phyloP scores from a whole-genome alignment of 306 rosid genomes.

The Hippophae tibetana region DNA sequence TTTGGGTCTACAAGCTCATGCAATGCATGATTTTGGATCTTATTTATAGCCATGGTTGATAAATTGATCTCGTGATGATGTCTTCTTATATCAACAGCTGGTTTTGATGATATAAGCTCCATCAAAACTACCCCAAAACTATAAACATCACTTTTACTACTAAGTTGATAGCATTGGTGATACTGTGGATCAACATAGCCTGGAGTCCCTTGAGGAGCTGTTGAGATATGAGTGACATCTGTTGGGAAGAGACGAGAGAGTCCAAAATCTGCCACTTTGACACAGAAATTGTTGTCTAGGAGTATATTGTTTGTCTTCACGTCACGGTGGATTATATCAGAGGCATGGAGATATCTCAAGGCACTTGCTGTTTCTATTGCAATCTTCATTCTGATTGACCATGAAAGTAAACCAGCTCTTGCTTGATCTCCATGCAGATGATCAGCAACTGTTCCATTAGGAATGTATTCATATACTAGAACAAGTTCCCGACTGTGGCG shows the following conservation, averaged over 20 bases:
- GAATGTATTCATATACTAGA: constrained; percentile 79
- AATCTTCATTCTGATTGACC: constrained; percentile 60
- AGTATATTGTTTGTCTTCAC: constrained; percentile 87
- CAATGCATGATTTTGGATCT: constrained; percentile 44
- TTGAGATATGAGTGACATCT: constrained; percentile 72
- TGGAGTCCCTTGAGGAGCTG: constrained; percentile 97
- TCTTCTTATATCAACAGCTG: constrained; percentile 71
- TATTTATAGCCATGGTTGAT: constrained; percentile 59
- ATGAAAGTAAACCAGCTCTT: constrained; percentile 33
- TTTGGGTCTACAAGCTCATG: constrained; percentile 60
- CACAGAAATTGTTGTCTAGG: constrained; percentile 44
- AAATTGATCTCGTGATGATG: constrained; percentile 57
- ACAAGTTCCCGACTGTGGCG: constrained; percentile 70
- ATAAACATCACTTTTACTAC: constrained; percentile 74
- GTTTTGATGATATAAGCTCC: constrained; percentile 72
- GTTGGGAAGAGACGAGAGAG: constrained; percentile 67
- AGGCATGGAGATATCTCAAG: constrained; percentile 55
- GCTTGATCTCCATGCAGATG: constrained; percentile 55
- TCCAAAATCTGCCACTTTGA: constrained; percentile 94
- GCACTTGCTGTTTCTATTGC: constrained; percentile 90
- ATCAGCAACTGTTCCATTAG: constrained; percentile 87
- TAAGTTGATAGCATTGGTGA: constrained; percentile 67
- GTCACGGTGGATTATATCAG: constrained; percentile 69
- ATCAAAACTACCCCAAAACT: constrained; percentile 81
- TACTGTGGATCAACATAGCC: constrained; percentile 96